A percentile compares a stretch with the other conserved stretches of the same genome.
Evolutionary conservation across 306 rosid species (phyloP).

Genomic region (Vigna reflexopilosa): DNA sequence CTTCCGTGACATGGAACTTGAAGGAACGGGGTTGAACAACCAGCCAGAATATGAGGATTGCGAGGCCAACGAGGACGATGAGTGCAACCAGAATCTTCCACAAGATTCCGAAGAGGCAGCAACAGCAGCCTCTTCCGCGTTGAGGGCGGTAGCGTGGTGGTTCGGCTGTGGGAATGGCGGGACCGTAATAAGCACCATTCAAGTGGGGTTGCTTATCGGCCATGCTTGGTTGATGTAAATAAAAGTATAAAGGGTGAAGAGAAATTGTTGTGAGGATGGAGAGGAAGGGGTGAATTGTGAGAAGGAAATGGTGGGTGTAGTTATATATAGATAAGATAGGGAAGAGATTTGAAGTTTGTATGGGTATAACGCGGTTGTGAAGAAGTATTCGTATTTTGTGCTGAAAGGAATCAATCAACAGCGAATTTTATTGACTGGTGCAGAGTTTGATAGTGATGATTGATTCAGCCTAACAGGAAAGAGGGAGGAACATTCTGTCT

Average conservation of each 20-base stretch:
- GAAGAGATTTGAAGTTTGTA: no score
- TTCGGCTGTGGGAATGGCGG: neutral
- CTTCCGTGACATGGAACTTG: constrained; percentile 60
- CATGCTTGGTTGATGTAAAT: neutral
- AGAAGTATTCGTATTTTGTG: no score
- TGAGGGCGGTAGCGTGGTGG: neutral
- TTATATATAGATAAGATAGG: no score
- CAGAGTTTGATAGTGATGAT: no score
- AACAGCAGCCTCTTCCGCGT: neutral
- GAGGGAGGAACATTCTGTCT: no score
- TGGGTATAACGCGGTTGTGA: constrained; percentile 7
- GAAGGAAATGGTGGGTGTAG: neutral
- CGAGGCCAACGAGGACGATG: constrained; percentile 48
- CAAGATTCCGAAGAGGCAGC: constrained; percentile 61
- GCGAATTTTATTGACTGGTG: no score
- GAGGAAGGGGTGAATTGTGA: neutral
- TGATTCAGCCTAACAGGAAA: no score
- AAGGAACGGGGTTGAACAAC: constrained; percentile 62
- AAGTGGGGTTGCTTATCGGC: neutral
- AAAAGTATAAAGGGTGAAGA: neutral
- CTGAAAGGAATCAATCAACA: no score
- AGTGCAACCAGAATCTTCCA: constrained; percentile 59
- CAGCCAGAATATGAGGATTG: constrained; percentile 65
- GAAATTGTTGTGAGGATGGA: neutral
- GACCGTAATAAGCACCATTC: neutral